phyloP scores from a whole-genome alignment of 352 stramenopile species.

The Globisporangium spinosum region DNA sequence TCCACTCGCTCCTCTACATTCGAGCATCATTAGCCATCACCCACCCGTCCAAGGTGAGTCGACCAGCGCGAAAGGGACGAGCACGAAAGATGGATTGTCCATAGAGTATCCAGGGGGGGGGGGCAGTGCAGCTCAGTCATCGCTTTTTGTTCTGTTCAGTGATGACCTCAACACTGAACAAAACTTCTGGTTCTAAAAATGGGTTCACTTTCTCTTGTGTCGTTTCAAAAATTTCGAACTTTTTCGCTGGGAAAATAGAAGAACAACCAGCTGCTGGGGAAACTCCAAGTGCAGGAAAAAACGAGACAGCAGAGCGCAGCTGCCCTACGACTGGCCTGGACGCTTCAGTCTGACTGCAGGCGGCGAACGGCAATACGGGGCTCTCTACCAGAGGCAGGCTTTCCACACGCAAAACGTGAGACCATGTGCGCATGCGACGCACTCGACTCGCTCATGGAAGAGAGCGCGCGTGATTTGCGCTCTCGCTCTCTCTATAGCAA shows the following conservation, averaged over 20 bases:
- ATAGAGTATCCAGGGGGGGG: background rate
- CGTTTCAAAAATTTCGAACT: constrained; percentile 1
- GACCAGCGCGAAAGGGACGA: background rate
- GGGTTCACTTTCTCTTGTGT: background rate
- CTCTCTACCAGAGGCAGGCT: background rate
- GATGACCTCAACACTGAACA: background rate
- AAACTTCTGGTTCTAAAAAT: constrained; percentile 6
- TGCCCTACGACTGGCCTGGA: background rate
- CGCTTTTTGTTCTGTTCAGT: no score
- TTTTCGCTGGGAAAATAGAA: constrained; percentile 5
- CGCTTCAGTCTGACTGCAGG: background rate
- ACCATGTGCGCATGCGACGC: background rate
- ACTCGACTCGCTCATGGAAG: background rate
- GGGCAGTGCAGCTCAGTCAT: background rate
- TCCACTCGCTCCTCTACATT: background rate
- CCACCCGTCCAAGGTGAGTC: background rate
- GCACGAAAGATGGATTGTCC: background rate
- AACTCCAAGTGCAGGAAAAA: background rate
- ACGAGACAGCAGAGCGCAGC: background rate
- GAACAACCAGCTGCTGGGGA: background rate
- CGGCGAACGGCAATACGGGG: background rate
- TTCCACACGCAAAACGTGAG: background rate
- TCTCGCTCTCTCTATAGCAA: background rate
- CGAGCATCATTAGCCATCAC: background rate
- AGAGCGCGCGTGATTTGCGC: constrained; percentile 2